Base-by-base conservation (phyloP, 352 stramenopile species). In the Peronosclerospora sorghi region DNA sequence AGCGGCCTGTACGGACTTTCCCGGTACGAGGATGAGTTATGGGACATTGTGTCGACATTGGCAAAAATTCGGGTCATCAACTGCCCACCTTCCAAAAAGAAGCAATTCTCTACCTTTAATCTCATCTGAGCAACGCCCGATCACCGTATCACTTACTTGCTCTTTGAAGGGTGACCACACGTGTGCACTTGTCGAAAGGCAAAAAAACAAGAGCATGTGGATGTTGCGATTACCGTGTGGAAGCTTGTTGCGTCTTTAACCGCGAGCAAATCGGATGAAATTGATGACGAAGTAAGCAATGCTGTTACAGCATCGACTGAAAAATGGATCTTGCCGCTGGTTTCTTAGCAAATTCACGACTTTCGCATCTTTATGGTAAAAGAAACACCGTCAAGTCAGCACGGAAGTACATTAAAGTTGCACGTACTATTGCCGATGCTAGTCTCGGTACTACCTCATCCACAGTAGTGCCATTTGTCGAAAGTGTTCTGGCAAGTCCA, bases 191-290 rank as follows among this genome's bases (percentile, higher is more conserved):
- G n/a, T n/a, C n/a, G n/a, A n/a, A n/a, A n/a, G n/a, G n/a, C n/a
- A n/a, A n/a, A 88, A 45, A 56, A 69, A 24, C 17, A 58, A 7
- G 50, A 64, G 1, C 44, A 54, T 1, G 46, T 69, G 19, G 67
- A 88, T 34, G 51, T 53, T 17, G 76, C 76, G 4, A 64, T 84
- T 26, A 74, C 68, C 15, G 56, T 82, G 45, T 88, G 76, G 76
- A 82, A 81, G 45, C 61, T 66, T 20, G 48, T 86, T 23, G 43
- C 61, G 12, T 68, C 54, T 4, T 13, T 67, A 26, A 60, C 57
- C 21, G 47, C 45, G 7, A 32, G 56, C 4, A 56, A 71, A 35
- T 35, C 42, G 5, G 42, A 30, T n/a, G 57, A 59, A 8, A 24
- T 5, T 18, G 41, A 63, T 5, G 48, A 63, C 28, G 45, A 60